Base-by-base conservation (phyloP, 2,329 filamentous ascomycete species). In the Colletotrichum sp. region DNA sequence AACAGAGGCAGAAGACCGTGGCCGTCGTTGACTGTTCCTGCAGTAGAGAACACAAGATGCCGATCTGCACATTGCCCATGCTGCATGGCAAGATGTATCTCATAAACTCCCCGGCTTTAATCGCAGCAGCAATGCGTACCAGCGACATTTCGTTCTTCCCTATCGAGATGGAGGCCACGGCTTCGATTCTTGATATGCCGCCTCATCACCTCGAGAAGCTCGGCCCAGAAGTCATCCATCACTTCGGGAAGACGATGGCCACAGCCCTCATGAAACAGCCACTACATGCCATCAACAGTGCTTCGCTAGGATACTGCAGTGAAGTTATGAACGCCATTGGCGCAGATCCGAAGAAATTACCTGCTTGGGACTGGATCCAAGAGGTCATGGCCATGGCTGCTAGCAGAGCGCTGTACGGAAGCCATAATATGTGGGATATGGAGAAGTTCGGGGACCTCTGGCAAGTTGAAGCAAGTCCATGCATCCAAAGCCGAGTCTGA, bases 41-140 rank as follows among this genome's bases (percentile, higher is more conserved):
- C 26, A 81, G 79, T 63, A 81, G 81, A 34, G 76, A 80, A 13
- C 79, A 77, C 5, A 72, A 69, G 2, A 34, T 82, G 69, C 81
- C 83, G 16, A 86, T 89, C 77, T 87, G 85, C 72, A 88, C 88
- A 1, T 78, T 90, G 4, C 86, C 85, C 3, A 86, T 89, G 78
- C 80, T 88, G 26, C 83, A 81, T 57, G 80, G 82, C 28, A 86
- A 87, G 55, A 82, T 87, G 16, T 90, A 90, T 76, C 80, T 89
- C 36, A 84, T 89, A 30, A 86, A 83, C 59, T 84, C 84, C 10
- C 86, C 88, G 5, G 71, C 77, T 1, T 80, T 90, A 9, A 82
- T 87, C 21, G 82, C 84, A 57, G 83, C 84, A 3, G 84, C 86
- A 6, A 85, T 88, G 74, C 84, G 86, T 32, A 83, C 83, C 55